Conservation (phyloP, 2,329 filamentous ascomycete species). For the Nothophoma quercina region DNA sequence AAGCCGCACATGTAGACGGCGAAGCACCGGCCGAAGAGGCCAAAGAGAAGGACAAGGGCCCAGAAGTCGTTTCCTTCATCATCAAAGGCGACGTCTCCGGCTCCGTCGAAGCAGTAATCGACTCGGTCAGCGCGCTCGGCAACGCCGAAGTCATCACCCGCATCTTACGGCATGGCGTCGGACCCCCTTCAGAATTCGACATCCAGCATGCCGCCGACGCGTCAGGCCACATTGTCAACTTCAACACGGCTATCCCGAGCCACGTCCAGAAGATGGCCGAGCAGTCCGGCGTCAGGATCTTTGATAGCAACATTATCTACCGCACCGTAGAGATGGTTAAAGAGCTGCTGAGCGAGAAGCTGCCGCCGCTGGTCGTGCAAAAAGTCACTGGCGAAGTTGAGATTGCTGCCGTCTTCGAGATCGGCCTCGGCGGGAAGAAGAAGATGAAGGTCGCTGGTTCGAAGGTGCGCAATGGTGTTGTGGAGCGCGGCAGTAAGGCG, state of each 20-base stretch:
- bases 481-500: slow-evolving; percentile 70
- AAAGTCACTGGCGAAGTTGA: slow-evolving; percentile 89
- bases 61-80: slow-evolving; percentile 75
- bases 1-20: slow-evolving; percentile 44
- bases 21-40: slow-evolving; percentile 48
- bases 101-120: slow-evolving; percentile 88
- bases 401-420: slow-evolving; percentile 81
- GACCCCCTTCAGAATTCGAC: slow-evolving; percentile 83
- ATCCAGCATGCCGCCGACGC: slow-evolving; percentile 85
- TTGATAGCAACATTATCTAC: slow-evolving; percentile 90
- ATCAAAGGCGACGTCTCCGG: slow-evolving; percentile 94
- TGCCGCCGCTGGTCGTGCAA: slow-evolving; percentile 71
- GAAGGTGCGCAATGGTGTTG: slow-evolving; percentile 80
- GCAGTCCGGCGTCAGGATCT: slow-evolving; percentile 73
- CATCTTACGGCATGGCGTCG: slow-evolving; percentile 79
- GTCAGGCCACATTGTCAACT: slow-evolving; percentile 79
- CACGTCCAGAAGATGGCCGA: slow-evolving; percentile 75
- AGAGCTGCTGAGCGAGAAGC: slow-evolving; percentile 70
- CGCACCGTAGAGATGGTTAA: slow-evolving; percentile 77
- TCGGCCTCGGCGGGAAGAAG: slow-evolving; percentile 75
- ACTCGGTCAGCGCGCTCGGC: slow-evolving; percentile 78
- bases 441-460: slow-evolving; percentile 84
- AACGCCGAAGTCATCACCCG: slow-evolving; percentile 83
- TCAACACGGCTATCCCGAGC: slow-evolving; percentile 76
- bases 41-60: slow-evolving; percentile 54